Evolutionary conservation across 192 early-diverging fungal genomes (phyloP).

Genomic region (Martensiomyces pterosporus): DNA sequence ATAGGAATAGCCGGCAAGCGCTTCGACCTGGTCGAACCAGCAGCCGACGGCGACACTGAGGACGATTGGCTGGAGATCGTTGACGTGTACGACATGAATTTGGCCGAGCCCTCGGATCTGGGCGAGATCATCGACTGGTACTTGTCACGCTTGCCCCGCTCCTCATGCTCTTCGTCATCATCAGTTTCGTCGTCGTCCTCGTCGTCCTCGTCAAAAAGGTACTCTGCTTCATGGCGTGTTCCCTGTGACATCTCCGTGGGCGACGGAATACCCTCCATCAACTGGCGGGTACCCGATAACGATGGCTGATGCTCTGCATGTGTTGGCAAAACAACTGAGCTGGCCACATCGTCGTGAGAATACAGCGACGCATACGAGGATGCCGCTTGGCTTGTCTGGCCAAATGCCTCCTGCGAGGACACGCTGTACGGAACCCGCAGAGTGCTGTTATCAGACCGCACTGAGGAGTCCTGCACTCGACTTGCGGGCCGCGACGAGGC

Average conservation of each 20-base stretch:
- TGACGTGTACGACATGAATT: conserved; percentile 30
- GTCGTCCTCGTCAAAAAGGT: conserved; percentile 39
- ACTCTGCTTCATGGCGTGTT: conserved; percentile 38
- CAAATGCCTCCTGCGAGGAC: conserved; percentile 8
- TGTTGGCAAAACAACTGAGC: conserved; percentile 12
- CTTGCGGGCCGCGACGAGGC: conserved; percentile 25
- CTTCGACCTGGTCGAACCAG: conserved; percentile 17
- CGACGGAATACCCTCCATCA: conserved; percentile 44
- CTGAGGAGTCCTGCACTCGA: conserved; percentile 17
- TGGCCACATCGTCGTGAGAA: conserved; percentile 24
- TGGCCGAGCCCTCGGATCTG: conserved; percentile 30
- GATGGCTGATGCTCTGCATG: conserved; percentile 32
- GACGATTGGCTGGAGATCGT: conserved; percentile 36
- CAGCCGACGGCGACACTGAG: no score
- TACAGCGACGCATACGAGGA: conserved; percentile 43
- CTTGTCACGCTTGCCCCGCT: no score
- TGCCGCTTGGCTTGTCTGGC: conserved; percentile 6
- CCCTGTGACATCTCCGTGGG: conserved; percentile 20
- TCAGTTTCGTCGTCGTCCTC: conserved; percentile 18
- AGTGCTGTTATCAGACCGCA: conserved; percentile 18
- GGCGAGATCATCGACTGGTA: conserved; percentile 40
- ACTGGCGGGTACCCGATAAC: conserved; percentile 42
- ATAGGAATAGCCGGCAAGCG: conserved; percentile 14
- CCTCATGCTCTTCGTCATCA: no score
- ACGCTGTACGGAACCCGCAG: conserved; percentile 13